phyloP scores from a whole-genome alignment of 2,329 filamentous ascomycete genomes.

The Dryadomyces quercus-mongolicae region DNA sequence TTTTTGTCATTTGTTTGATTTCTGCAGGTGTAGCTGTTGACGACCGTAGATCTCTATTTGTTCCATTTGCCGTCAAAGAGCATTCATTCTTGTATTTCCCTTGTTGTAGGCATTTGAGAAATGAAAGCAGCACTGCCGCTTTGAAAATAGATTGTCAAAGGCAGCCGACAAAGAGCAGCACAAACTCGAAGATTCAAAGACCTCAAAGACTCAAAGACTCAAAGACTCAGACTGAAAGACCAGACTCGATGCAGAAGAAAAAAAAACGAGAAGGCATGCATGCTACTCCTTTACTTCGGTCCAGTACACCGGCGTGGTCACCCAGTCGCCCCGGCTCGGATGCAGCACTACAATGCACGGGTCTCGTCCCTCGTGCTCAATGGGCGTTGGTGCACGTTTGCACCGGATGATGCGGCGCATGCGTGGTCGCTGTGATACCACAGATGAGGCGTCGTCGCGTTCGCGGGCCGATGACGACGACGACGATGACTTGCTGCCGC shows the following conservation, averaged over 20 bases:
- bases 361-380: conserved; percentile 11
- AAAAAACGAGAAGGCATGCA: not conserved
- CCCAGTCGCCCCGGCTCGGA: conserved; percentile 13
- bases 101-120: no score
- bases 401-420: conserved; percentile 10
- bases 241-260: no score
- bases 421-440: conserved; percentile 4
- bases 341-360: conserved; percentile 13
- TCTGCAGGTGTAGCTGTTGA: not conserved
- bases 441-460: conserved; percentile 3
- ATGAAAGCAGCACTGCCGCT: no score
- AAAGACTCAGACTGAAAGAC: no score
- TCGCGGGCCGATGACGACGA: not conserved
- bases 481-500: conserved; percentile 1
- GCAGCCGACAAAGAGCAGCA: no score
- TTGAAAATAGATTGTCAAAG: no score
- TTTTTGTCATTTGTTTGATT: no score
- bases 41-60: not conserved
- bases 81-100: no score
- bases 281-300: conserved; percentile 3
- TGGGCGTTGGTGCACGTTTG: conserved; percentile 6
- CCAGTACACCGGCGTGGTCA: conserved; percentile 12
- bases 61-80: not conserved
- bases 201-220: no score
- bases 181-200: no score